Evolutionary conservation across 1,284 basidiomycete genomes (phyloP).

Genomic region (Ceraceosorus bombacis): DNA sequence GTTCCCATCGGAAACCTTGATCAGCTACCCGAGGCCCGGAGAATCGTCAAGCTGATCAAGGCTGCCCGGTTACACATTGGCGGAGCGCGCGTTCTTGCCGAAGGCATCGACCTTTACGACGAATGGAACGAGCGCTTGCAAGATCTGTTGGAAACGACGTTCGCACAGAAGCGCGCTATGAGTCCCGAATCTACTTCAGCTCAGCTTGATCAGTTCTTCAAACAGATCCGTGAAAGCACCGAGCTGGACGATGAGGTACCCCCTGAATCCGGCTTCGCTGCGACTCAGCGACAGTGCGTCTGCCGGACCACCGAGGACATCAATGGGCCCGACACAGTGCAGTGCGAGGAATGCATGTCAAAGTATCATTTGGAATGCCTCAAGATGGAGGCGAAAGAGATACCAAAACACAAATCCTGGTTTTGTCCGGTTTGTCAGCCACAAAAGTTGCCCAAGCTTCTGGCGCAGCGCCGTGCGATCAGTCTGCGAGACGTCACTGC

Average conservation of each 20-base stretch:
- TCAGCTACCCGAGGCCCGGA: constrained; percentile 21
- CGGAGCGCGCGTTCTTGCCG: constrained; percentile 17
- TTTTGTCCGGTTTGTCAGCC: constrained; percentile 33
- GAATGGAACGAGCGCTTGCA: constrained; percentile 16
- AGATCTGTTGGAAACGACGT: background rate
- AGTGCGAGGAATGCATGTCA: constrained; percentile 27
- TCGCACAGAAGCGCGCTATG: constrained; percentile 7
- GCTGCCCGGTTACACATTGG: constrained; percentile 24
- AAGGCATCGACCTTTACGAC: constrained; percentile 28
- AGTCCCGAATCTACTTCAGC: constrained; percentile 17
- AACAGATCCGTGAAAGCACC: constrained; percentile 19
- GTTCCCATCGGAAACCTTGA: background rate
- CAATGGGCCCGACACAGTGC: constrained; percentile 5
- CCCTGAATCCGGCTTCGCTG: too few species aligned
- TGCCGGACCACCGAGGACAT: constrained; percentile 23
- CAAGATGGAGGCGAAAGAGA: constrained; percentile 14
- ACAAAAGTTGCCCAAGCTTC: constrained; percentile 10
- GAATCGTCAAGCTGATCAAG: constrained; percentile 19
- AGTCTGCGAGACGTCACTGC: constrained; percentile 20
- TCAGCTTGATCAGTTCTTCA: constrained; percentile 23
- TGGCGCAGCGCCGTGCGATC: constrained; percentile 14
- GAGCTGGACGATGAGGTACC: constrained; percentile 6
- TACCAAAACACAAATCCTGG: constrained; percentile 22
- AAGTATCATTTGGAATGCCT: constrained; percentile 36
- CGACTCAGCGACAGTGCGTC: constrained; percentile 22